phyloP scores from a whole-genome alignment of 176 grass and related monocot species.

The Aegilops sharonensis region DNA sequence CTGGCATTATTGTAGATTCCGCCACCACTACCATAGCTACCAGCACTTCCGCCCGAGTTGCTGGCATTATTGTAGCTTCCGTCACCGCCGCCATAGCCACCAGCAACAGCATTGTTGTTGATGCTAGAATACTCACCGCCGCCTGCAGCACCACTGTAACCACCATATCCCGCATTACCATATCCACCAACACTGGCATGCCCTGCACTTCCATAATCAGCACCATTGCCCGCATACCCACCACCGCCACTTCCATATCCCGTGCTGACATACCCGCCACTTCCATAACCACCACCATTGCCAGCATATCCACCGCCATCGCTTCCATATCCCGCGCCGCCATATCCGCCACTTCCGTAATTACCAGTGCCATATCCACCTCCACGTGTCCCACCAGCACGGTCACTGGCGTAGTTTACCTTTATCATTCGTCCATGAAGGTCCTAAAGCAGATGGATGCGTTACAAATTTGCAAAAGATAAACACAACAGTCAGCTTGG shows the following conservation, averaged over 20 bases:
- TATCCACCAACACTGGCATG: neutral
- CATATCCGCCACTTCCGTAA: constrained; percentile 24
- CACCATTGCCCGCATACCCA: constrained; percentile 16
- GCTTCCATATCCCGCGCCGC: constrained; percentile 8
- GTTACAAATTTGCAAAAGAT: neutral
- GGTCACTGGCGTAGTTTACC: constrained; percentile 69
- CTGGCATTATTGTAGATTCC: neutral
- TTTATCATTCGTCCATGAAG: constrained; percentile 76
- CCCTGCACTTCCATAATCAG: neutral
- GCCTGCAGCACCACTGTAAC: constrained; percentile 6
- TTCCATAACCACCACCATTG: neutral
- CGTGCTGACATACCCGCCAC: constrained; percentile 14
- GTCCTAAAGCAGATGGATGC: constrained; percentile 50
- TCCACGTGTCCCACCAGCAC: constrained; percentile 39
- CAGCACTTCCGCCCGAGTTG: neutral
- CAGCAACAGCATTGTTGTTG: neutral
- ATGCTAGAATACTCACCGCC: constrained; percentile 17
- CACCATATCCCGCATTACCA: constrained; percentile 23
- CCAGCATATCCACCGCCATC: constrained; percentile 13
- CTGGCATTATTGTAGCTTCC: neutral
- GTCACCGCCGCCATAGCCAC: constrained; percentile 7
- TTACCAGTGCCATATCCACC: constrained; percentile 25
- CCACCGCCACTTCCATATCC: constrained; percentile 20
- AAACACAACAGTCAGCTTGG: constrained; percentile 8
- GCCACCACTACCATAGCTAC: neutral